These are phyloP conservation scores for Stephania cephalantha DNA, from an alignment of 164 flowering plant genomes.

Conservation along the genomic window DNA sequence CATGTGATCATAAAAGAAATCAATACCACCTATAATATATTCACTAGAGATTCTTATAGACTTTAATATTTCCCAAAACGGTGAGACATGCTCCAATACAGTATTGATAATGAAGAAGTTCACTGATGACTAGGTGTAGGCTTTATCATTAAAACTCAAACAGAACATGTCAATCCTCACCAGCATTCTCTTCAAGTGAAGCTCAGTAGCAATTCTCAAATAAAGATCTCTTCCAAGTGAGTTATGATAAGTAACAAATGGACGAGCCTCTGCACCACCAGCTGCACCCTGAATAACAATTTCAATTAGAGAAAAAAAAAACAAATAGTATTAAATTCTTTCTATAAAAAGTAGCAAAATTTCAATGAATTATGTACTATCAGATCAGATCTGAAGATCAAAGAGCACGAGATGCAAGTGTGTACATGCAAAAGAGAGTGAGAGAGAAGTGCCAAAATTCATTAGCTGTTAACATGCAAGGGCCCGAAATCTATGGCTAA, in stretches of 20 bases:
- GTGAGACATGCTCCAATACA: background rate
- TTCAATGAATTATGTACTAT: no score
- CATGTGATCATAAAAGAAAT: no score
- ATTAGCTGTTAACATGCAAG: slow-evolving; percentile 1
- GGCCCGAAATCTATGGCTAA: background rate
- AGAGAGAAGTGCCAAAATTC: background rate
- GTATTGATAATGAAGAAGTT: background rate
- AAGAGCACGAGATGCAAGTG: no score
- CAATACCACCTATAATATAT: no score
- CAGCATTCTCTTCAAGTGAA: slow-evolving; percentile 93
- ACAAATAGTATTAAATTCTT: background rate
- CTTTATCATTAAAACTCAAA: background rate
- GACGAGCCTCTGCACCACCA: slow-evolving; percentile 99
- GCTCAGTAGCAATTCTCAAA: slow-evolving; percentile 94
- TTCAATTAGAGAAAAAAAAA: slow-evolving; percentile 6
- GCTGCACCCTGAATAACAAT: slow-evolving; percentile 80
- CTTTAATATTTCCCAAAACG: no score
- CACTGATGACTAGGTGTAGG: background rate
- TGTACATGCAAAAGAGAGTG: no score
- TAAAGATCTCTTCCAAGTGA: slow-evolving; percentile 89
- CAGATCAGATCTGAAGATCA: background rate
- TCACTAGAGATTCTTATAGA: no score
- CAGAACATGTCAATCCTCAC: slow-evolving; percentile 35
- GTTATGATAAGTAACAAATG: slow-evolving; percentile 88
- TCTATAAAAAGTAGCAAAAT: background rate